phyloP scores from a whole-genome alignment of 2,329 filamentous ascomycete species.

The Colletotrichum zoysiae region DNA sequence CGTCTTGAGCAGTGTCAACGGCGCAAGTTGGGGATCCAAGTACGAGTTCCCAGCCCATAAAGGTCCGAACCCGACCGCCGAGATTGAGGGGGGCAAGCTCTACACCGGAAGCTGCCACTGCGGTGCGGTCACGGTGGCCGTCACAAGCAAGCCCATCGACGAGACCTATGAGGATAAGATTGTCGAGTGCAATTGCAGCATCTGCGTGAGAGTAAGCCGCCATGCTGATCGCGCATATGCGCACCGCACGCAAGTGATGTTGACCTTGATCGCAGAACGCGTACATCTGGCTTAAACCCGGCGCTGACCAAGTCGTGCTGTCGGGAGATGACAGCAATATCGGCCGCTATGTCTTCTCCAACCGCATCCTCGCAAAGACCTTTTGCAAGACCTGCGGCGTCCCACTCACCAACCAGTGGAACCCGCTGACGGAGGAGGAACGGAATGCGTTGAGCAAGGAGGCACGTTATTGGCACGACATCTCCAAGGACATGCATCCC shows the following conservation, averaged over 20 bases:
- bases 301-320: constrained; percentile 54
- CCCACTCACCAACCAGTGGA: constrained; percentile 52
- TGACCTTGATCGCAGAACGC: constrained; percentile 51
- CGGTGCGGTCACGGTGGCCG: constrained; percentile 59
- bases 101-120: constrained; percentile 68
- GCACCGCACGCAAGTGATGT: constrained; percentile 3
- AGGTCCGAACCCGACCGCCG: constrained; percentile 55
- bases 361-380: constrained; percentile 52
- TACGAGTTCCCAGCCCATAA: constrained; percentile 55
- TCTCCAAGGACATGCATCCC: constrained; percentile 43
- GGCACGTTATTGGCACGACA: constrained; percentile 42
- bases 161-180: constrained; percentile 49
- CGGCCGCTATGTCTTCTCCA: constrained; percentile 53
- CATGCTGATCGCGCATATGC: background rate
- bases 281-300: constrained; percentile 60
- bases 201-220: constrained; percentile 56
- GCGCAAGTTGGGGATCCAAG: constrained; percentile 47
- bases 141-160: constrained; percentile 58
- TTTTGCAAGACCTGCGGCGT: constrained; percentile 65
- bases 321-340: constrained; percentile 56
- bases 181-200: constrained; percentile 65
- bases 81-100: constrained; percentile 53
- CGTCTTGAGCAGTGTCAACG: constrained; percentile 53
- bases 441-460: constrained; percentile 50
- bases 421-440: constrained; percentile 52